phyloP scores from a whole-genome alignment of 306 rosid species.

The Quercus suber region DNA sequence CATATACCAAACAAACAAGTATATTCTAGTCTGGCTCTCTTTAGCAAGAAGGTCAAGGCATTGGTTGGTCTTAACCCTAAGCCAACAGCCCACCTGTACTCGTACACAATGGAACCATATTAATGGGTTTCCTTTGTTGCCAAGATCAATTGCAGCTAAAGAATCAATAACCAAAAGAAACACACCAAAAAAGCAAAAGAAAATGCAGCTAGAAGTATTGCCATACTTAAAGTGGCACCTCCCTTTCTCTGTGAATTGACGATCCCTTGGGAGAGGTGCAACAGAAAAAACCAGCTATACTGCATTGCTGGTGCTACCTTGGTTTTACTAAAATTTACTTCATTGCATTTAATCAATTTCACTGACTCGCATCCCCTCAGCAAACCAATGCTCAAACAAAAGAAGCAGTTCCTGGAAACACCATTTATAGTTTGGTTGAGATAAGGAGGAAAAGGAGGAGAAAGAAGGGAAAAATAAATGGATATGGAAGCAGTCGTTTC shows the following conservation, averaged over 20 bases:
- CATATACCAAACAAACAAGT: too few relatives aligned
- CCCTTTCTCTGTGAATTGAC: too few relatives aligned
- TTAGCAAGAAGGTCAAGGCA: too few relatives aligned
- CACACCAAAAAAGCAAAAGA: neutral
- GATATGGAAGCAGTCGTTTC: neutral
- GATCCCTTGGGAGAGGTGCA: too few relatives aligned
- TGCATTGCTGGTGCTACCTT: too few relatives aligned
- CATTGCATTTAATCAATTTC: neutral
- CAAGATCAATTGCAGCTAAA: neutral
- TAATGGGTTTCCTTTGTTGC: neutral
- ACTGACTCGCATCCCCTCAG: neutral
- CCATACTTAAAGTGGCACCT: neutral
- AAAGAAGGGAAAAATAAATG: neutral
- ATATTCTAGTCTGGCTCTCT: too few relatives aligned
- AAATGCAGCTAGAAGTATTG: neutral
- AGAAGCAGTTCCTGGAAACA: neutral
- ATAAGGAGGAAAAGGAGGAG: neutral
- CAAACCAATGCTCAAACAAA: neutral
- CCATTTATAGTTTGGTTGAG: neutral
- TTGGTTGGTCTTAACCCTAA: too few relatives aligned
- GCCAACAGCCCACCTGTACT: too few relatives aligned
- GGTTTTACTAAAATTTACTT: too few relatives aligned
- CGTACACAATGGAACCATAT: too few relatives aligned
- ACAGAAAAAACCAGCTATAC: too few relatives aligned
- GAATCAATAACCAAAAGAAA: neutral